phyloP scores from a whole-genome alignment of 1,284 basidiomycete species.

The Irpex lacteus region DNA sequence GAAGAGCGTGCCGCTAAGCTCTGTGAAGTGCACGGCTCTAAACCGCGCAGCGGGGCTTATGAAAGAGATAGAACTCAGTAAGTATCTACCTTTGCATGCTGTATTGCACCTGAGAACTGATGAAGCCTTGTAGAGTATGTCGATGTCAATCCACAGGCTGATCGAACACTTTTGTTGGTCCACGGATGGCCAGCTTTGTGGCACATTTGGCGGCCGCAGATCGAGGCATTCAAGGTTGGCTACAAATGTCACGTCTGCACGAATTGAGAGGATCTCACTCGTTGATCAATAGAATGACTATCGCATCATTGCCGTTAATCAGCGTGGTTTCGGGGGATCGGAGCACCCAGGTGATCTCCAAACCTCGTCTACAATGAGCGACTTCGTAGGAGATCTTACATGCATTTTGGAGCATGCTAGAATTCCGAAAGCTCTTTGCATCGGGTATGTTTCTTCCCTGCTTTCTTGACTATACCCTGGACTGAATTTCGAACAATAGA shows the following conservation, averaged over 20 bases:
- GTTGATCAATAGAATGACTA: constrained; percentile 44
- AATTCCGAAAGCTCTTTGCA: constrained; percentile 49
- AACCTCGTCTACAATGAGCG: constrained; percentile 54
- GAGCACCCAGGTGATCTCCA: constrained; percentile 60
- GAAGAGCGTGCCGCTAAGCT: not conserved
- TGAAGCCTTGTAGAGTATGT: constrained; percentile 48
- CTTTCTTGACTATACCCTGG: not conserved
- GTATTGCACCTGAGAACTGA: not conserved
- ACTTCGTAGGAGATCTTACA: constrained; percentile 56
- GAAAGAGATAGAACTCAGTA: constrained; percentile 25
- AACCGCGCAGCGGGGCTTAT: constrained; percentile 22
- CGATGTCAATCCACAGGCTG: constrained; percentile 52
- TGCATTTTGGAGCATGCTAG: constrained; percentile 55
- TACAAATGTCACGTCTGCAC: not conserved
- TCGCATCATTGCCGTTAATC: constrained; percentile 54
- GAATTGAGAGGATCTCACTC: not conserved
- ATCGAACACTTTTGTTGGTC: constrained; percentile 56
- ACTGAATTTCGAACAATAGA: constrained; percentile 29
- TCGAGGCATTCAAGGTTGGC: constrained; percentile 52
- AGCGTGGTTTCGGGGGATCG: constrained; percentile 68
- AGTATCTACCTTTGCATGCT: constrained; percentile 5
- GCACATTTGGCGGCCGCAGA: constrained; percentile 70
- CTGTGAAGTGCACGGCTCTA: constrained; percentile 23
- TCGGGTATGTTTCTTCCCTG: constrained; percentile 44
- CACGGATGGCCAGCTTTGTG: constrained; percentile 77